Base-by-base conservation (phyloP, 306 rosid genomes). In the Begonia peltatifolia region DNA sequence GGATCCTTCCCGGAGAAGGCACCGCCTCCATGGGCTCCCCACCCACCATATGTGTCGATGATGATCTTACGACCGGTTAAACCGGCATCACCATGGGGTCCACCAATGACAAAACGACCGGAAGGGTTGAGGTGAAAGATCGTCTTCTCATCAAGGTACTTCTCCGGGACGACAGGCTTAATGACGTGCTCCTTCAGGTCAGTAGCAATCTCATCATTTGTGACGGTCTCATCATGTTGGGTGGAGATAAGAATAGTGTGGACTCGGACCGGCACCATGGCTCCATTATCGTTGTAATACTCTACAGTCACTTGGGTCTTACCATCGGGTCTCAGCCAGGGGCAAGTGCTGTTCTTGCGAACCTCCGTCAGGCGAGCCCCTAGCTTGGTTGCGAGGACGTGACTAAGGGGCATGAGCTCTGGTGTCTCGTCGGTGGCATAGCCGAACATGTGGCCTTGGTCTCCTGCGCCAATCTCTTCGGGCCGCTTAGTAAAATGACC, bases 11-110 rank as follows among this genome's bases (percentile, higher is more conserved):
- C 87, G 0, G 87, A 80, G 64, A 80, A 80, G 30, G 87, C 87
- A 60, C 87, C 87, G 14, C 87, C 87, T 46, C 87, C 87, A 11
- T 80, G 87, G 15, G 87, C 87, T 59, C 87, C 87, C 87, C 87
- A 80, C 9, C 87, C 87, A 17, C 87, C 87, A 10, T 80, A 80
- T 14, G 87, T 80, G 52, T 80, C 87, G 11, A 80, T 80, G 70
- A 80, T 80, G 30, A 76, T 80, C 67, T 80, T 80, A 57, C 87
- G 75, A 38, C 87, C 87, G 0, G 87, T 80, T 12, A 80, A 79
- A 62, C 87, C 87, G 2, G 87, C 87, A 68, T 80, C 87, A 52
- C 87, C 87, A 3, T 80, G 87, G 13, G 87, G 87, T 35, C 83
- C 87, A 49, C 87, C 87, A 47, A 80, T 80, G 56, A 80, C 87